phyloP scores from a whole-genome alignment of 2,329 filamentous ascomycete genomes.

The Hirsutella thompsonii region DNA sequence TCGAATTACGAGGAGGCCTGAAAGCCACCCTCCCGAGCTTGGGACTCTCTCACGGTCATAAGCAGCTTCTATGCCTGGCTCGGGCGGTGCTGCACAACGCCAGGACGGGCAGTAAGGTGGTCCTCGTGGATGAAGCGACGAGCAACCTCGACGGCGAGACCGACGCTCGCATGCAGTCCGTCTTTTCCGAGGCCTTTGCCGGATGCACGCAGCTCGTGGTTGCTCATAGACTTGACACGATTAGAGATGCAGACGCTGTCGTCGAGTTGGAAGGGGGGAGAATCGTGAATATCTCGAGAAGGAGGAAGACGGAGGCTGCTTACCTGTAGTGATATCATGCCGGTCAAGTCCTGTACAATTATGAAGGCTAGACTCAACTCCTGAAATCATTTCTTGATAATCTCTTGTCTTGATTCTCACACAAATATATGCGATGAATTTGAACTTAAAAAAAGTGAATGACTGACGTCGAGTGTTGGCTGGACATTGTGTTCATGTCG shows the following conservation, averaged over 20 bases:
- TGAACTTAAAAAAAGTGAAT: too few species aligned
- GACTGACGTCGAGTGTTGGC: too few species aligned
- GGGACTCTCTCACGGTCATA: conserved; percentile 7
- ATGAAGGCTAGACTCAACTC: too few species aligned
- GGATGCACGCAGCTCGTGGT: conserved; percentile 3
- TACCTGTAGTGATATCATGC: too few species aligned
- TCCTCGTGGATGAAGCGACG: conserved; percentile 5
- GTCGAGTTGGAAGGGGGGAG: neutral
- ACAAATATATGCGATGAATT: too few species aligned
- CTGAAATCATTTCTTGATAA: too few species aligned
- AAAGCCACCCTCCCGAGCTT: conserved; percentile 4
- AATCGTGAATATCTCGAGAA: neutral
- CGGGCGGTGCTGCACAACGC: conserved; percentile 4
- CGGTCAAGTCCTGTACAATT: too few species aligned
- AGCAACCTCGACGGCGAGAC: conserved; percentile 5
- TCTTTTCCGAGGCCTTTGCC: conserved; percentile 1
- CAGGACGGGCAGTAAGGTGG: neutral
- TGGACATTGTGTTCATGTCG: too few species aligned
- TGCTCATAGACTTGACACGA: conserved; percentile 1
- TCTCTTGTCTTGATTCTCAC: too few species aligned
- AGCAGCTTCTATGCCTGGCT: conserved; percentile 7
- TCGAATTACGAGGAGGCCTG: conserved; percentile 5
- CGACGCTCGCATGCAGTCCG: neutral
- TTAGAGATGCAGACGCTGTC: conserved; percentile 1
- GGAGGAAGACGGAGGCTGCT: too few species aligned